These are phyloP conservation scores for Leccinellum albellum DNA, from an alignment of 768 basidiomycete species.

Conservation along the genomic window DNA sequence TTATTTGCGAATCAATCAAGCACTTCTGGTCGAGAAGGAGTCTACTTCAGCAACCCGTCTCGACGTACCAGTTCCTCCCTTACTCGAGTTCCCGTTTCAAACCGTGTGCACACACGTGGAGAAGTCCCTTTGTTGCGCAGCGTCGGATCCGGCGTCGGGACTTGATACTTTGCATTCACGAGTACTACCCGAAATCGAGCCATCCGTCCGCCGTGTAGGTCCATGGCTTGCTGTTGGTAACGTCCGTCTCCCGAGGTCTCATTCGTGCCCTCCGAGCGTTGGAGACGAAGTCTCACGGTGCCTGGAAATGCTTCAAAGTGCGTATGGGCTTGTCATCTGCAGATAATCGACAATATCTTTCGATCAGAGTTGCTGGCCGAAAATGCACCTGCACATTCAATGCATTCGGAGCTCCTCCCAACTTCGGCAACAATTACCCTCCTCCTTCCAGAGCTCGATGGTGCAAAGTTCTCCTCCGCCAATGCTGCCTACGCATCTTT, in stretches of 20 bases:
- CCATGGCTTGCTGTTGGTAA: conserved; percentile 73
- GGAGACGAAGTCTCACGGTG: conserved; percentile 72
- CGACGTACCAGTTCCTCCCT: conserved; percentile 41
- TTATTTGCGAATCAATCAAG: conserved; percentile 76
- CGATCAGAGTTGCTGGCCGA: conserved; percentile 48
- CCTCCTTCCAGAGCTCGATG: conserved; percentile 74
- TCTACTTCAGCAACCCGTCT: not conserved
- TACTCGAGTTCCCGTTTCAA: conserved; percentile 39
- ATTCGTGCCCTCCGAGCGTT: conserved; percentile 50
- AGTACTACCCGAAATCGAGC: conserved; percentile 1
- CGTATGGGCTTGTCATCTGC: not conserved
- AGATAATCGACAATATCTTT: not conserved
- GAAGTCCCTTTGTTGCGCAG: conserved; percentile 5
- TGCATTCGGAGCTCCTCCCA: conserved; percentile 11
- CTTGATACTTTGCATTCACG: not conserved
- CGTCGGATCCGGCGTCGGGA: not conserved
- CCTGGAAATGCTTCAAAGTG: conserved; percentile 64
- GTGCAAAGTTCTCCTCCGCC: conserved; percentile 58
- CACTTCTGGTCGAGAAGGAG: conserved; percentile 57
- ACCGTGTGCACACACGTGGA: conserved; percentile 8
- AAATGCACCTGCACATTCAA: conserved; percentile 38
- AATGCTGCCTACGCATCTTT: conserved; percentile 77
- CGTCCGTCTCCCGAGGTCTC: conserved; percentile 32
- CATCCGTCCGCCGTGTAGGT: conserved; percentile 34
- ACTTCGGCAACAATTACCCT: conserved; percentile 66